Base-by-base conservation (phyloP, 495 filamentous ascomycete species). In the Tetracladium marchalianum region DNA sequence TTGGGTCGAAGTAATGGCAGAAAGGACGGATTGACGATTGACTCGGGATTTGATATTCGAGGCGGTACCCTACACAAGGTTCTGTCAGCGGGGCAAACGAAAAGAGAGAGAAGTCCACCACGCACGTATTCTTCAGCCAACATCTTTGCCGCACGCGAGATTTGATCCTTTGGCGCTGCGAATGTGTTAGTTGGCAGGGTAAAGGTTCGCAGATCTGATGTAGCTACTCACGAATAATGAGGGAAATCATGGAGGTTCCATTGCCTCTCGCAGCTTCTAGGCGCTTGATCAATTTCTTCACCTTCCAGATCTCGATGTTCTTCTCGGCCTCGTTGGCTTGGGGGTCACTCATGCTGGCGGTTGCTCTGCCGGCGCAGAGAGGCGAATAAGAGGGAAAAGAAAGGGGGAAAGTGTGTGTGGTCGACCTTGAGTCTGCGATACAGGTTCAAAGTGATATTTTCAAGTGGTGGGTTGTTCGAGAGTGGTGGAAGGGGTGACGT, bases 21-120 rank as follows among this genome's bases (percentile, higher is more conserved):
- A 95, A 35, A 98, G 73, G 34, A 98, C 92, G 17, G 92, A 98
- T 52, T 95, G 85, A 59, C 92, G 85, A 64, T 98, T 98, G 68
- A 98, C 92, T 59, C 92, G 90, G 33, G 92, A 98, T 67, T 98
- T 98, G 69, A 98, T 98, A 66, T 98, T 98, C 51, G 89, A 95
- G 15, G 92, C 93, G 44, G 92, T 98, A 59, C 92, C 92, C 86
- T 90, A 49, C 46, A 31, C 44, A 31, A 27, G 22, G 22, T 35
- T 22, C 6, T 27, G n/a, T 50, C 31, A 69, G 66, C 42, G 64
- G 37, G 1, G 8, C 31, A 12, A 27, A 7, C 17, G 18, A 15
- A 15, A 13, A 35, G 22, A 17, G 45, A 11, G 36, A 36, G 27
- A 1, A 22, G 6, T 12, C 19, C 7, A 41, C 12, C 50, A 73